Base-by-base conservation (phyloP, 257 asterid genomes). In the Gynochthodes officinalis region DNA sequence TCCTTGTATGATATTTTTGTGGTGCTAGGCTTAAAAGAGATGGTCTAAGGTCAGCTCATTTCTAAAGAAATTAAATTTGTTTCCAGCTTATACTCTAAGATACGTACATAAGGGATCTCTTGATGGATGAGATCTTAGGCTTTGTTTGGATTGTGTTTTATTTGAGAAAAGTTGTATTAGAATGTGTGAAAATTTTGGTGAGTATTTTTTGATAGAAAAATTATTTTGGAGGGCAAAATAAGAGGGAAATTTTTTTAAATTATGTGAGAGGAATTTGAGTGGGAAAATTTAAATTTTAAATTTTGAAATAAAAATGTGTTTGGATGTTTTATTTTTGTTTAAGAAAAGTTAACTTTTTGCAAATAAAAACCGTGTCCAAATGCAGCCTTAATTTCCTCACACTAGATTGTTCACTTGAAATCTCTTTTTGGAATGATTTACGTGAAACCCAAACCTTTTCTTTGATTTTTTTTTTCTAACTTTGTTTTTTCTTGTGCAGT, bases 401-500 rank as follows among this genome's bases (percentile, higher is more conserved):
- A 37, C 19, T 2, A 12, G 64, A n/a, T 18, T 46, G 16, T 60
- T 55, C 23, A 5, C 0, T 16, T 49, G 33, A 60, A 33, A 6
- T 30, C 49, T 67, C 63, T 55, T 28, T 62, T 43, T 50, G 52
- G 39, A 57, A 65, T 53, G 64, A 52, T 35, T n/a, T 73, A 25
- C 9, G 59, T 33, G 40, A 73, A 43, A 19, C 30, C 21, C 18
- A 39, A 48, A 53, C 42, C 32, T 19, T 13, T 49, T 25, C 48
- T 57, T 33, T 12, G 8, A 11, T 61, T 1, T 15, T 16, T 64
- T 50, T 16, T 43, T 60, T 30, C 10, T 27, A 7, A 6, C 4
- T 25, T 49, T 67, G 1, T 4, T 28, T 4, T 59, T 68, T 77
- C 44, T 79, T 27, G 72, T 84, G 75, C 91, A 92, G 98, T 80